phyloP scores from a whole-genome alignment of 2,329 filamentous ascomycete species.

The Aspergillus flavus region DNA sequence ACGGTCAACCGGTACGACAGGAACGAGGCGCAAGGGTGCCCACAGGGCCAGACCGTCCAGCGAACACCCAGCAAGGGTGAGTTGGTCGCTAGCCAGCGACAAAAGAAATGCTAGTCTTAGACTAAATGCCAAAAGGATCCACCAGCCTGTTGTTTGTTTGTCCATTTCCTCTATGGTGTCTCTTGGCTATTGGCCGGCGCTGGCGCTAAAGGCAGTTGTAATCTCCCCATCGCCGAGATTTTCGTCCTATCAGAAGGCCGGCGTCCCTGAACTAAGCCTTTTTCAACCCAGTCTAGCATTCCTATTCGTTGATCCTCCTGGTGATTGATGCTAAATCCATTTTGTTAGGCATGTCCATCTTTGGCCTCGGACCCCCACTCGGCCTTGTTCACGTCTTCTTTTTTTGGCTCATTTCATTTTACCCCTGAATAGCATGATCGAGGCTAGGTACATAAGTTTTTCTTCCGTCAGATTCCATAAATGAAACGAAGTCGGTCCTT shows the following conservation, averaged over 20 bases:
- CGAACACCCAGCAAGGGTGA: slow-evolving; percentile 14
- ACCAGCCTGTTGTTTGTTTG: slow-evolving; percentile 17
- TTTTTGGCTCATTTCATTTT: slow-evolving; percentile 9
- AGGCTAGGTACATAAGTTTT: background rate
- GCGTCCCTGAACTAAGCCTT: slow-evolving; percentile 16
- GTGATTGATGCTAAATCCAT: slow-evolving; percentile 2
- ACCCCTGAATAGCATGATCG: slow-evolving; percentile 3
- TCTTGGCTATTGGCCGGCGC: slow-evolving; percentile 10
- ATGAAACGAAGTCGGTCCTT: background rate
- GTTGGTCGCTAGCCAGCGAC: slow-evolving; percentile 5
- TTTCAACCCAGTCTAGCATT: background rate
- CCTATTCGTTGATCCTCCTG: slow-evolving; percentile 7
- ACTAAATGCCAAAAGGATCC: slow-evolving; percentile 10
- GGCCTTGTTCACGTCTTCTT: slow-evolving; percentile 1
- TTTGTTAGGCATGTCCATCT: slow-evolving; percentile 1
- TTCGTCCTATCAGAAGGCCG: slow-evolving; percentile 14
- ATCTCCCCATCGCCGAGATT: slow-evolving; percentile 9
- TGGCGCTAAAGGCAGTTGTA: slow-evolving; percentile 11
- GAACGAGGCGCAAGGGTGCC: slow-evolving; percentile 25
- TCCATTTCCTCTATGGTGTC: slow-evolving; percentile 10
- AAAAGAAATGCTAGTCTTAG: slow-evolving; percentile 10
- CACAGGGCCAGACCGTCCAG: slow-evolving; percentile 20
- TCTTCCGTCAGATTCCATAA: background rate
- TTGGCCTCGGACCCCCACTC: background rate
- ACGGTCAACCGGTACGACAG: slow-evolving; percentile 7